Evolutionary conservation across 306 rosid genomes (phyloP).

Genomic region (Astragalus membranaceus): DNA sequence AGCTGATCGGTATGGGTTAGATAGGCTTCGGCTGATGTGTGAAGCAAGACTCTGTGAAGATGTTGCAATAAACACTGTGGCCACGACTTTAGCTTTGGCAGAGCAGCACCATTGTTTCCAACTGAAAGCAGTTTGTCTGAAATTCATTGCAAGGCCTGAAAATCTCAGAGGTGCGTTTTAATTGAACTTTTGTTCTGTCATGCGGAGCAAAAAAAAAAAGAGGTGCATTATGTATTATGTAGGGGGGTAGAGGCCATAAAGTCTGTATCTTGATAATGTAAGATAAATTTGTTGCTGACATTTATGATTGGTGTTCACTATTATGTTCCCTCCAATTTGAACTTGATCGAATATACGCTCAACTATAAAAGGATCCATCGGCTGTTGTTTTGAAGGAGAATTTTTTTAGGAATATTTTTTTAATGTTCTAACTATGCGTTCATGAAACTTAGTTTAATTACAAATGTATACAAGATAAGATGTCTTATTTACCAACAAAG

Average conservation of each 20-base stretch:
- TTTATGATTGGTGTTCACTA: neutral
- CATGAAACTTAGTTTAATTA: neutral
- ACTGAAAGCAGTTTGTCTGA: conserved; percentile 80
- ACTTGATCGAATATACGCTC: neutral
- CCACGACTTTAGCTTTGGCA: conserved; percentile 81
- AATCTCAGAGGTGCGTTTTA: conserved; percentile 58
- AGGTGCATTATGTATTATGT: neutral
- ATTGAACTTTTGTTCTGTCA: neutral
- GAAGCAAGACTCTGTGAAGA: conserved; percentile 66
- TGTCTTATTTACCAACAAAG: neutral
- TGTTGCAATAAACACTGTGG: conserved; percentile 75
- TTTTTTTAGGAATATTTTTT: neutral
- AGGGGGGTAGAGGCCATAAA: neutral
- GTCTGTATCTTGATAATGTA: neutral
- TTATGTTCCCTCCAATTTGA: neutral
- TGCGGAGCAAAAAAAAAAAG: neutral
- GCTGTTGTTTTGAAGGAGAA: neutral
- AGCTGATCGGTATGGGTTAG: conserved; percentile 76
- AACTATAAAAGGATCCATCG: neutral
- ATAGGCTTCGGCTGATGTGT: conserved; percentile 62
- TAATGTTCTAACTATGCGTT: neutral
- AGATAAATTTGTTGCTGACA: neutral
- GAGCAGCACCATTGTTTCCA: conserved; percentile 92
- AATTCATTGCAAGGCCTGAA: conserved; percentile 68
- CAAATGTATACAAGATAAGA: neutral